These are phyloP conservation scores for Hanseniaspora thailandica DNA, from an alignment of 805 yeast genomes.

Conservation along the genomic window DNA sequence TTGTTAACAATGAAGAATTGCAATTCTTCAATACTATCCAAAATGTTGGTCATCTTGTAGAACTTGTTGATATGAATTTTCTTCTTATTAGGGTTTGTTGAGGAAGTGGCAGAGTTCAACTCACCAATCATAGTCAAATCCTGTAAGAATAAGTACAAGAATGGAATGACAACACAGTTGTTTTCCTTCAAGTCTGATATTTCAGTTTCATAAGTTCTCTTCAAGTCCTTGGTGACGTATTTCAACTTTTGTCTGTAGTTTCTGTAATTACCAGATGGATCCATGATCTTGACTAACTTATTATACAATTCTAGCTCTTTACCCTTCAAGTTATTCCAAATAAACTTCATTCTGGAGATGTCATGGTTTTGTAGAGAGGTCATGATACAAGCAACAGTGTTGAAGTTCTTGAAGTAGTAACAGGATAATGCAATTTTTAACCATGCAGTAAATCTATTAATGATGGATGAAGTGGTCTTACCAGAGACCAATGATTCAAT, in stretches of 20 bases:
- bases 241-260: constrained; percentile 55
- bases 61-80: constrained; percentile 66
- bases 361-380: constrained; percentile 65
- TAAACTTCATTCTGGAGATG: constrained; percentile 45
- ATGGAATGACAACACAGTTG: constrained; percentile 54
- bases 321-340: constrained; percentile 49
- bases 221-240: constrained; percentile 29
- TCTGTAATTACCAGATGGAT: constrained; percentile 61
- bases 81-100: constrained; percentile 33
- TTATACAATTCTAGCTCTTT: constrained; percentile 53
- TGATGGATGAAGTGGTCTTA: constrained; percentile 28
- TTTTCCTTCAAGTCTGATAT: background rate
- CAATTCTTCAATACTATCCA: constrained; percentile 54
- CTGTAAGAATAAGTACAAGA: constrained; percentile 59
- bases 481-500: constrained; percentile 53
- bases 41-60: constrained; percentile 50
- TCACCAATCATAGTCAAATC: constrained; percentile 73
- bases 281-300: constrained; percentile 54
- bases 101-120: constrained; percentile 60
- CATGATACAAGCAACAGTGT: constrained; percentile 67
- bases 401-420: constrained; percentile 60
- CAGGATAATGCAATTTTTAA: constrained; percentile 62
- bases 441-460: constrained; percentile 52
- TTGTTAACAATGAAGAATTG: constrained; percentile 31
- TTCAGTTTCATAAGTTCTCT: constrained; percentile 26